Percentiles rank a stretch among this genome's conserved stretches.
phyloP scores from a whole-genome alignment of 208 protist species.

The Trypanosoma boissoni region DNA sequence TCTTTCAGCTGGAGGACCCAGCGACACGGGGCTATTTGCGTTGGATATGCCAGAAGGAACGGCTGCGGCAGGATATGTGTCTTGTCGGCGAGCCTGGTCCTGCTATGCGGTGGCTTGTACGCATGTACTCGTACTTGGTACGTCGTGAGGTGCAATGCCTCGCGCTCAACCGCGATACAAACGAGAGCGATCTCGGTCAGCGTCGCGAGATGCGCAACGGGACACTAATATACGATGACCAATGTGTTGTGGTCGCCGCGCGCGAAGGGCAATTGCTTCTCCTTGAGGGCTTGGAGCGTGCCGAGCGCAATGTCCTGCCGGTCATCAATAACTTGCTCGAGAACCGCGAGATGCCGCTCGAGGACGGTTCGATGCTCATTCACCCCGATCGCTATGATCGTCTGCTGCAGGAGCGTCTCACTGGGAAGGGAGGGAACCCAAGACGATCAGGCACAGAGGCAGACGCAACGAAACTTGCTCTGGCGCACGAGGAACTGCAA shows the following conservation, averaged over 20 bases:
- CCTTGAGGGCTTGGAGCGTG: conserved; percentile 93
- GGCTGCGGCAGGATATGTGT: conserved; percentile 93
- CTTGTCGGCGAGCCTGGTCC: conserved; percentile 92
- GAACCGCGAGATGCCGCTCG: conserved; percentile 95
- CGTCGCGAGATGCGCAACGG: conserved; percentile 88
- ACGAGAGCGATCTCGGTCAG: conserved; percentile 94
- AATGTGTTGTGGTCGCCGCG: conserved; percentile 91
- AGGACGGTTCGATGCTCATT: conserved; percentile 92
- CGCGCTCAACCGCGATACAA: conserved; percentile 92
- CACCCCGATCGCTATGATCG: conserved; percentile 86
- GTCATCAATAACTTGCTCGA: conserved; percentile 96
- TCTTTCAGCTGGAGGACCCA: conserved; percentile 59
- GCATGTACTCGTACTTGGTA: conserved; percentile 68
- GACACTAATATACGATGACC: conserved; percentile 89
- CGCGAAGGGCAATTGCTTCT: conserved; percentile 90
- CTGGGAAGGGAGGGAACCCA: not conserved
- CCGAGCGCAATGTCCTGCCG: conserved; percentile 94
- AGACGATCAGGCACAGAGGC: not conserved
- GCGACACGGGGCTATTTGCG: conserved; percentile 65
- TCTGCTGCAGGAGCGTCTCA: conserved; percentile 55
- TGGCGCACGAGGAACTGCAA: conserved; percentile 47
- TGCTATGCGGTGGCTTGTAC: conserved; percentile 79
- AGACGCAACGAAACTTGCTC: not conserved
- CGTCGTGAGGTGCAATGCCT: conserved; percentile 87
- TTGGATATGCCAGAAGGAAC: conserved; percentile 93